Percentiles rank a stretch among this genome's conserved stretches.
phyloP scores from a whole-genome alignment of 495 filamentous ascomycete species.

The Podospora didyma region DNA sequence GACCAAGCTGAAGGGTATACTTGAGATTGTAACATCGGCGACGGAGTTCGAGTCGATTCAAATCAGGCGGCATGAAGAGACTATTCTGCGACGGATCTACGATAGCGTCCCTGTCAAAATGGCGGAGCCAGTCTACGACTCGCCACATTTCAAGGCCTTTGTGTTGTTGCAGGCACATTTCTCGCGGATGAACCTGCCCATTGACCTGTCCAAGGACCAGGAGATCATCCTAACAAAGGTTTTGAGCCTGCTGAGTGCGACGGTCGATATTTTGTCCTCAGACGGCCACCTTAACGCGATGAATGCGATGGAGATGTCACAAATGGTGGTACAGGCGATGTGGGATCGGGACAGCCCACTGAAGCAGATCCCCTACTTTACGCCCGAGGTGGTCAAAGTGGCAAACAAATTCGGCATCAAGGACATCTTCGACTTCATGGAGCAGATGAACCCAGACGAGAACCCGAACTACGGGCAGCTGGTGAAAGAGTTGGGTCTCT shows the following conservation, averaged over 20 bases:
- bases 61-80: constrained; percentile 89
- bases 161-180: constrained; percentile 96
- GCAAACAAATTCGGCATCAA: constrained; percentile 77
- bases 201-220: constrained; percentile 97
- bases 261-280: constrained; percentile 91
- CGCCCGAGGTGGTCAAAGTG: constrained; percentile 74
- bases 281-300: constrained; percentile 96
- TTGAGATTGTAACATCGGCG: constrained; percentile 96
- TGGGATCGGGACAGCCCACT: constrained; percentile 97
- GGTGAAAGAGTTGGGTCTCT: constrained; percentile 71
- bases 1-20: constrained; percentile 90
- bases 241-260: constrained; percentile 82
- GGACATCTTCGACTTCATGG: constrained; percentile 97
- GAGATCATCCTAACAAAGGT: constrained; percentile 82
- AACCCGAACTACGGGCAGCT: constrained; percentile 73
- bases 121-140: constrained; percentile 77
- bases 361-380: constrained; percentile 97
- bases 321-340: constrained; percentile 99
- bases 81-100: constrained; percentile 86
- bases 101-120: constrained; percentile 94
- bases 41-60: constrained; percentile 95
- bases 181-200: constrained; percentile 90
- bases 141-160: constrained; percentile 97
- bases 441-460: constrained; percentile 92
- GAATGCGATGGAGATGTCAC: constrained; percentile 98